Evolutionary conservation across 148 eudicot species (phyloP).

Genomic region (Nepenthes mirabilis): DNA sequence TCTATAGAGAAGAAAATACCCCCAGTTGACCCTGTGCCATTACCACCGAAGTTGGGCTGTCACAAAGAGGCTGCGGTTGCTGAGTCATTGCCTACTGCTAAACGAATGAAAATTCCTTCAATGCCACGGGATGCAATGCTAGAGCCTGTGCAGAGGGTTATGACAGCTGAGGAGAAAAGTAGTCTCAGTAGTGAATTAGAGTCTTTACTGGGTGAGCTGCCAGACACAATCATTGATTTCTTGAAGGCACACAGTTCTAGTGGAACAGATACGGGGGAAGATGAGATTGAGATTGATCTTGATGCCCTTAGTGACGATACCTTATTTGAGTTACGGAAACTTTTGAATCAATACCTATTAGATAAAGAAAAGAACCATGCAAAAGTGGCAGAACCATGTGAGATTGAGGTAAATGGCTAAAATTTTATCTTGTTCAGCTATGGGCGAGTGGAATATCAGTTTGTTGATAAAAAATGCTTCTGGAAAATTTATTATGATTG

Average conservation of each 20-base stretch:
- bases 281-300: slow-evolving; percentile 66
- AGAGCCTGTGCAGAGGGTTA: slow-evolving; percentile 20
- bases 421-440: neutral
- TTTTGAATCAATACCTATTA: slow-evolving; percentile 35
- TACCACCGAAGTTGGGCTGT: slow-evolving; percentile 11
- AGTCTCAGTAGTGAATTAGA: slow-evolving; percentile 44
- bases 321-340: slow-evolving; percentile 35
- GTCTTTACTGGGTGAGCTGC: slow-evolving; percentile 26
- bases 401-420: slow-evolving; percentile 45
- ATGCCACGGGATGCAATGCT: slow-evolving; percentile 11
- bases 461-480: neutral
- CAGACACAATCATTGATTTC: slow-evolving; percentile 41
- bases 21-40: slow-evolving; percentile 4
- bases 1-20: slow-evolving; percentile 51
- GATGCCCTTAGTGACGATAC: slow-evolving; percentile 38
- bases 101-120: slow-evolving; percentile 33
- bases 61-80: slow-evolving; percentile 20
- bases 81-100: slow-evolving; percentile 20
- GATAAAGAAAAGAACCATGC: slow-evolving; percentile 24
- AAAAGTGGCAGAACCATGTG: slow-evolving; percentile 48
- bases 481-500: neutral
- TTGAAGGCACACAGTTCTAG: slow-evolving; percentile 31
- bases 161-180: slow-evolving; percentile 48
- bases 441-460: neutral
- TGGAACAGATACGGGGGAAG: slow-evolving; percentile 32